These are phyloP conservation scores for Ananas comosus DNA, from an alignment of 176 grass and related monocot species.

Conservation along the genomic window DNA sequence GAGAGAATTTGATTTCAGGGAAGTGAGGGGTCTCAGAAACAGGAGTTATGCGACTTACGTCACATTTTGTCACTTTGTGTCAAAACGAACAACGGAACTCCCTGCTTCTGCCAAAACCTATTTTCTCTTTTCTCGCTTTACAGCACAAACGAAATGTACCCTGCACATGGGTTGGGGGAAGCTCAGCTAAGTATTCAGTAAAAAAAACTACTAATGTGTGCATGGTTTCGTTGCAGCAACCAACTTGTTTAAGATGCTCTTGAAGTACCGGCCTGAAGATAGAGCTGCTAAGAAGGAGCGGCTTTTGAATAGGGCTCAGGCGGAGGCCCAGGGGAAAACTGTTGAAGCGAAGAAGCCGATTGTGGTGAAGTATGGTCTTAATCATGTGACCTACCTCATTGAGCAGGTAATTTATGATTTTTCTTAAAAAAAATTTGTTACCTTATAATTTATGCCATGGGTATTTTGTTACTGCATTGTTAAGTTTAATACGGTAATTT, in stretches of 20 bases:
- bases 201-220: neutral
- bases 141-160: too few species aligned
- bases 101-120: too few species aligned
- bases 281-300: conserved; percentile 31
- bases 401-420: conserved; percentile 23
- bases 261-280: conserved; percentile 32
- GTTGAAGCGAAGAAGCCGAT: conserved; percentile 32
- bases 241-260: conserved; percentile 34
- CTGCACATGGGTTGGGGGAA: too few species aligned
- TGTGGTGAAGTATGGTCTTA: conserved; percentile 34
- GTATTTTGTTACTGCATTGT: too few species aligned
- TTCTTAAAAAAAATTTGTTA: neutral
- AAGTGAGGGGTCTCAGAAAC: too few species aligned
- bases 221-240: conserved; percentile 15
- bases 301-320: conserved; percentile 29
- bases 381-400: conserved; percentile 34
- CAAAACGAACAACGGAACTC: too few species aligned
- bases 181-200: neutral
- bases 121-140: too few species aligned
- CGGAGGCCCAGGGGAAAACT: conserved; percentile 28
- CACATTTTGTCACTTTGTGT: too few species aligned
- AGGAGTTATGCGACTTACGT: too few species aligned
- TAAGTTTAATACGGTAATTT: too few species aligned
- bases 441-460: too few species aligned
- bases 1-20: too few species aligned